phyloP scores from a whole-genome alignment of 176 grass and related monocot genomes.

The Rhynchospora breviuscula region DNA sequence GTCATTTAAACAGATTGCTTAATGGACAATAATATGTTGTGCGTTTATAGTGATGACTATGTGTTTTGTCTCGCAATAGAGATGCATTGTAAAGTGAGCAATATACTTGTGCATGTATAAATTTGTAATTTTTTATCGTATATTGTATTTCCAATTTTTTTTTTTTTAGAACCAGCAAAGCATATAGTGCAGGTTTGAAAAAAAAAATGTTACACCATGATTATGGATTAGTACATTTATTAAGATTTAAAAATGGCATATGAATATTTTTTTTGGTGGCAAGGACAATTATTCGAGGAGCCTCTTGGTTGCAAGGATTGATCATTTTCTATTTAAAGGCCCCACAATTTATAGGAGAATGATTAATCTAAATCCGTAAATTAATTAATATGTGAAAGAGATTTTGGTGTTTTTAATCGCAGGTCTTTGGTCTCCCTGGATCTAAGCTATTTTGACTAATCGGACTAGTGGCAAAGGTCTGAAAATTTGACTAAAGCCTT shows the following conservation, averaged over 20 bases:
- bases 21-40: not conserved
- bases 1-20: not conserved
- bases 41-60: not conserved
- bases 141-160: no score
- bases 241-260: not conserved
- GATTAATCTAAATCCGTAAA: not conserved
- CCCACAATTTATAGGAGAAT: not conserved
- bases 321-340: not conserved
- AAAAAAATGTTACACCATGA: not conserved
- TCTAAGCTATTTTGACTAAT: slow-evolving; percentile 17
- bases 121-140: no score
- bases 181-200: not conserved
- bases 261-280: not conserved
- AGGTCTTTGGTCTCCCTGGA: slow-evolving; percentile 18
- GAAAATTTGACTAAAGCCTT: not conserved
- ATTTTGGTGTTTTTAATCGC: not conserved
- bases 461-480: not conserved
- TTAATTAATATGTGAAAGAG: not conserved
- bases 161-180: no score
- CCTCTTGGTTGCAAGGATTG: not conserved
- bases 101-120: no score
- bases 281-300: not conserved
- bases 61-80: no score
- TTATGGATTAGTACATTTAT: not conserved
- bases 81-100: not conserved